Conservation (phyloP, 441 rosid species). For the Bocquillonia castaneifolia region DNA sequence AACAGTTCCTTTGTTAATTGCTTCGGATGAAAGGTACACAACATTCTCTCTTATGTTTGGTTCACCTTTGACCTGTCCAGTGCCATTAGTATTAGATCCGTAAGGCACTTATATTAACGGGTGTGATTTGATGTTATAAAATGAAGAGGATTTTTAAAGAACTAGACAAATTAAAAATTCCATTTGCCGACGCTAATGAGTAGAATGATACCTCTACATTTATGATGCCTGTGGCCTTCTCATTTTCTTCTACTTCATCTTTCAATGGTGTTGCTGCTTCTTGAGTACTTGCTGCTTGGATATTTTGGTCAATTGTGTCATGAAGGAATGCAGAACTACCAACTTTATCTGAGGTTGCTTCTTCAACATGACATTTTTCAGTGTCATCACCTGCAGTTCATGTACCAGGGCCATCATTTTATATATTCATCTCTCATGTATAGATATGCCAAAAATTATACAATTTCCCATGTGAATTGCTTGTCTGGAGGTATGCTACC, state of each 20-base stretch:
- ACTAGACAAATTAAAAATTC: background rate
- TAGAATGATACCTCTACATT: constrained; percentile 23
- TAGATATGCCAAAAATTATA: background rate
- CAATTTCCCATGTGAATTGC: background rate
- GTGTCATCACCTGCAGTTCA: constrained; percentile 23
- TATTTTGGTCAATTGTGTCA: constrained; percentile 14
- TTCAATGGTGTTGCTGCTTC: constrained; percentile 16
- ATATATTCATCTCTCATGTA: background rate
- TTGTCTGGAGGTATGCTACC: no score
- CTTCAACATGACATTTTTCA: constrained; percentile 6
- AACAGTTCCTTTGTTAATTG: background rate
- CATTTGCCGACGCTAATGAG: background rate
- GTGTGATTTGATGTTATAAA: background rate
- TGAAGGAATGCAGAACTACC: background rate
- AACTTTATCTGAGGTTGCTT: constrained; percentile 17
- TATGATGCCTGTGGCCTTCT: background rate
- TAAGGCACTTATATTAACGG: constrained; percentile 15
- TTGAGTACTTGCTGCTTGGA: constrained; percentile 13
- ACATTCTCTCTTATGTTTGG: background rate
- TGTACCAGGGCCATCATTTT: constrained; percentile 9
- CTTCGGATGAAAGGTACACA: constrained; percentile 9
- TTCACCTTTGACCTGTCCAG: constrained; percentile 7
- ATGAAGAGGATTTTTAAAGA: background rate
- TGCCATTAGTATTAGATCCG: constrained; percentile 14
- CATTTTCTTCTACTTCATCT: constrained; percentile 20